Percentiles rank a stretch among this genome's conserved stretches.
These are phyloP conservation scores for Rugosomyces carneus DNA, from an alignment of 1,284 basidiomycete genomes.

Conservation along the genomic window DNA sequence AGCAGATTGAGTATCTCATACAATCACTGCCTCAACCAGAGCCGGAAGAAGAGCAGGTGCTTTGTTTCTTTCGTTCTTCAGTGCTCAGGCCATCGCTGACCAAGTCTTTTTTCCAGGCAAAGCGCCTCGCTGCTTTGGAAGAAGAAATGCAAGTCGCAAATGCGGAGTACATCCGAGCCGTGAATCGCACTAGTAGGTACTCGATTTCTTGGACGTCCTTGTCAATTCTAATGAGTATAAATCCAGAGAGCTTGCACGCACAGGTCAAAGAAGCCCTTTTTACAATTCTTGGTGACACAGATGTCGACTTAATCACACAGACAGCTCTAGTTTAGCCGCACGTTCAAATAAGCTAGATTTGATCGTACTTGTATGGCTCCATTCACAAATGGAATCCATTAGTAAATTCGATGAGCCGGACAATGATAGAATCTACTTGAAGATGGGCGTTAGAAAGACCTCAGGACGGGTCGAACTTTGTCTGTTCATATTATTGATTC, in stretches of 20 bases:
- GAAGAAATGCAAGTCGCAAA: slow-evolving; percentile 66
- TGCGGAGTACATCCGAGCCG: slow-evolving; percentile 62
- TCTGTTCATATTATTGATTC: too few relatives aligned
- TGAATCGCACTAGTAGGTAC: slow-evolving; percentile 67
- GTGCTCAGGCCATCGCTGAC: too few relatives aligned
- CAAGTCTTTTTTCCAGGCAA: slow-evolving; percentile 48
- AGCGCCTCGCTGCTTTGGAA: slow-evolving; percentile 55
- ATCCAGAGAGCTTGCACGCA: slow-evolving; percentile 50
- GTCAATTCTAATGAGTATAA: slow-evolving; percentile 1
- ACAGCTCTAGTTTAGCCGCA: too few relatives aligned
- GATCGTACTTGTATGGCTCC: too few relatives aligned
- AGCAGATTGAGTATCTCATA: slow-evolving; percentile 78
- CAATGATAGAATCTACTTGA: too few relatives aligned
- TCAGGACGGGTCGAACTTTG: too few relatives aligned
- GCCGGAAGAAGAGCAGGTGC: slow-evolving; percentile 66
- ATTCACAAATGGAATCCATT: too few relatives aligned
- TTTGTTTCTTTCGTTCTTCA: too few relatives aligned
- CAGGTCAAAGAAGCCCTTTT: slow-evolving; percentile 57
- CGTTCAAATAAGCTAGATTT: too few relatives aligned
- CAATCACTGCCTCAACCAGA: slow-evolving; percentile 70
- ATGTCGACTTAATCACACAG: slow-evolving; percentile 28
- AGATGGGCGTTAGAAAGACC: too few relatives aligned
- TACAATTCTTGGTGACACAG: slow-evolving; percentile 52
- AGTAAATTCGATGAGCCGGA: too few relatives aligned
- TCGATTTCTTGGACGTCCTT: not conserved